Percentiles rank a stretch among this genome's conserved stretches.
Conservation (phyloP, 2,329 filamentous ascomycete genomes). For the Hymenoscyphus linearis region DNA sequence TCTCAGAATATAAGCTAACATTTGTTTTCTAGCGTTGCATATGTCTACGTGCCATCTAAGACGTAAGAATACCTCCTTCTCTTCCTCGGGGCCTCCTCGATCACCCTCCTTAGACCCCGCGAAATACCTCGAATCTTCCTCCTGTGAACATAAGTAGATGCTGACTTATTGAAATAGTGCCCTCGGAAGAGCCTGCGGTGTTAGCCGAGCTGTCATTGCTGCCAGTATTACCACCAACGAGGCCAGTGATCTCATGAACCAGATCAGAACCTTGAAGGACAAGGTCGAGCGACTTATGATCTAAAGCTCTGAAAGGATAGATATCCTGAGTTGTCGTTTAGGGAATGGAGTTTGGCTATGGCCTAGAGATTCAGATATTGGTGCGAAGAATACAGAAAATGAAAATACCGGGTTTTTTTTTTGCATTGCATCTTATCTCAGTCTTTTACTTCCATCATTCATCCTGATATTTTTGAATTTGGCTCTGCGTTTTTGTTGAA, state of each 20-base stretch:
- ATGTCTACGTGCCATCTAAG: conserved; percentile 72
- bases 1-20: conserved; percentile 27
- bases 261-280: conserved; percentile 86
- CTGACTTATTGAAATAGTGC: conserved; percentile 37
- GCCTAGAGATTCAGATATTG: conserved; percentile 3
- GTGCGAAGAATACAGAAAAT: neutral
- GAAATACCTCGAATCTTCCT: neutral
- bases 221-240: conserved; percentile 89
- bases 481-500: too few relatives aligned
- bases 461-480: too few relatives aligned
- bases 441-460: neutral
- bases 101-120: neutral
- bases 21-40: conserved; percentile 49
- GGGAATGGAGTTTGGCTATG: conserved; percentile 16
- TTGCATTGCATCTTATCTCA: neutral
- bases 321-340: conserved; percentile 5
- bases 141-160: neutral
- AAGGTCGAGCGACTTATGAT: conserved; percentile 96
- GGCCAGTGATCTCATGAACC: conserved; percentile 76
- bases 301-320: conserved; percentile 42
- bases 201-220: conserved; percentile 81
- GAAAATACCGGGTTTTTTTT: neutral
- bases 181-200: conserved; percentile 84
- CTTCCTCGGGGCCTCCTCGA: neutral
- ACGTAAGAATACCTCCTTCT: conserved; percentile 36